These are phyloP conservation scores for Onygenales sp. DNA, from an alignment of 2,329 filamentous ascomycete species.

Conservation along the genomic window DNA sequence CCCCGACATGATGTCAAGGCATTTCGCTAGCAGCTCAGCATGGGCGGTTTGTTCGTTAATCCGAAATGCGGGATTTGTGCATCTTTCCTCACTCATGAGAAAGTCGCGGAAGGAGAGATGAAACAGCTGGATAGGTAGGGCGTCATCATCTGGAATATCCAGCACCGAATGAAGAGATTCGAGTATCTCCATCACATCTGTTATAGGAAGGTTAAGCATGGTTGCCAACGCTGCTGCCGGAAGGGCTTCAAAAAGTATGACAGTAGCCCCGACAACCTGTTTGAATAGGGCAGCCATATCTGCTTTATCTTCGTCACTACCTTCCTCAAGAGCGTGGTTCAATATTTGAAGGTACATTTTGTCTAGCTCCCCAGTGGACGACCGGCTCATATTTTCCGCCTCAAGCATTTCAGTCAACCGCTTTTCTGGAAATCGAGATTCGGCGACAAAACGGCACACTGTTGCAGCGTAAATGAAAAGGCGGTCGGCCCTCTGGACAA, in stretches of 20 bases:
- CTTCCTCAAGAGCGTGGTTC: conserved; percentile 1
- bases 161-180: too few species aligned
- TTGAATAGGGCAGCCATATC: conserved; percentile 10
- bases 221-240: conserved; percentile 7
- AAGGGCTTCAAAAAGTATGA: conserved; percentile 13
- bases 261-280: conserved; percentile 12
- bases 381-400: not conserved
- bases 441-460: conserved; percentile 17
- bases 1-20: too few species aligned
- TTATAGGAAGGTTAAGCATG: too few species aligned
- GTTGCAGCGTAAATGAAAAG: conserved; percentile 21
- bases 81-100: too few species aligned
- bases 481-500: conserved; percentile 12
- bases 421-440: conserved; percentile 5
- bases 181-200: too few species aligned
- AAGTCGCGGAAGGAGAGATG: too few species aligned
- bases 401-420: conserved; percentile 5
- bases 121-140: too few species aligned
- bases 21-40: too few species aligned
- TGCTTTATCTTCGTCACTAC: not conserved
- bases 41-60: too few species aligned
- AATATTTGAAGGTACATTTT: conserved; percentile 5
- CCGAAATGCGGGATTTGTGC: too few species aligned
- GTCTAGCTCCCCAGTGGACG: conserved; percentile 3
- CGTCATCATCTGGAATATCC: too few species aligned